Conservation (phyloP, 257 asterid genomes). For the Solanum piurae region DNA sequence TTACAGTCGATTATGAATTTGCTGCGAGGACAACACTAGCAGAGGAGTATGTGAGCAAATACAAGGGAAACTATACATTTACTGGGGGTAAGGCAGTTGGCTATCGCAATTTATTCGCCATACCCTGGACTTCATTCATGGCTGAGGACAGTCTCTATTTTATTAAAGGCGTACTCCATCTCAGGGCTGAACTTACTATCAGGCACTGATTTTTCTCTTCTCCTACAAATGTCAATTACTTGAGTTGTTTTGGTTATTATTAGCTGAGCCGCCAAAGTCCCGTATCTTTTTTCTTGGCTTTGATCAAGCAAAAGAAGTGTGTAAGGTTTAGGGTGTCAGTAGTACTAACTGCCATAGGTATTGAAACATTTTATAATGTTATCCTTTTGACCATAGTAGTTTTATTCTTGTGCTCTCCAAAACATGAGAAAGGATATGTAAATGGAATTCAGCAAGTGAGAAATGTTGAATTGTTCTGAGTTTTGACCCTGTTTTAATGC, state of each 20-base stretch:
- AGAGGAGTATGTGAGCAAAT: slow-evolving; percentile 17
- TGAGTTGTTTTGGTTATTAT: not conserved
- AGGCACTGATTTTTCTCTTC: not conserved
- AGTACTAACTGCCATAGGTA: not conserved
- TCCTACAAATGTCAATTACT: not conserved
- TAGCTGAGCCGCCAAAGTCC: not conserved
- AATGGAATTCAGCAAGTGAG: not conserved
- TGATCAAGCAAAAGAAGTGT: not conserved
- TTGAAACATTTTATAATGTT: not conserved
- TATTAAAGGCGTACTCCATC: slow-evolving; percentile 15
- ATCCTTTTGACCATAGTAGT: not conserved
- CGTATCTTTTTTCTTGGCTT: not conserved
- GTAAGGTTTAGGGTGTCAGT: not conserved
- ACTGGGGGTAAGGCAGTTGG: slow-evolving; percentile 26
- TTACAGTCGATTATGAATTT: slow-evolving; percentile 18
- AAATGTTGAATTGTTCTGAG: not conserved
- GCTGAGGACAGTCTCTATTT: slow-evolving; percentile 23
- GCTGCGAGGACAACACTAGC: slow-evolving; percentile 17
- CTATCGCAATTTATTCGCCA: slow-evolving; percentile 15
- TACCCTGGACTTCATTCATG: slow-evolving; percentile 18
- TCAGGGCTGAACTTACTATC: slow-evolving; percentile 23
- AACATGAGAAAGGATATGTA: not conserved
- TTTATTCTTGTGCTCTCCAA: not conserved
- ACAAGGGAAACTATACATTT: slow-evolving; percentile 20
- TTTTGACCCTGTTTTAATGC: not conserved